A percentile compares a stretch with the other conserved stretches of the same genome.
phyloP scores from a whole-genome alignment of 2,329 filamentous ascomycete genomes.

The Emydomyces testavorans region DNA sequence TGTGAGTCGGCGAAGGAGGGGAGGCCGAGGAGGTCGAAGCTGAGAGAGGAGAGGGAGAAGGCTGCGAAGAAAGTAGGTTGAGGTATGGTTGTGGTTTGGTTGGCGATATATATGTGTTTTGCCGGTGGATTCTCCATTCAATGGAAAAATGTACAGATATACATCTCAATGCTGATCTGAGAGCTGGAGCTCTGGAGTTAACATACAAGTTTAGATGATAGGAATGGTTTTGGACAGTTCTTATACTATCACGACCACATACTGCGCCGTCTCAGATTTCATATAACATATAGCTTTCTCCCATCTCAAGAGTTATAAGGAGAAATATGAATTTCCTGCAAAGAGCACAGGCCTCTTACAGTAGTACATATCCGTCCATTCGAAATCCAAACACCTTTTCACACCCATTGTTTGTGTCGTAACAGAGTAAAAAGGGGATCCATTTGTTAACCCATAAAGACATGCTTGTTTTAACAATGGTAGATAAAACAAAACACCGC shows the following conservation, averaged over 20 bases:
- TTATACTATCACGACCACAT: neutral
- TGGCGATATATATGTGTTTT: neutral
- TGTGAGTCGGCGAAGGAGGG: constrained; percentile 60
- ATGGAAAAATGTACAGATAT: neutral
- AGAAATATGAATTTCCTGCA: neutral
- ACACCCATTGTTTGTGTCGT: neutral
- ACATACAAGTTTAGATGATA: neutral
- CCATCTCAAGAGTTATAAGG: constrained; percentile 2
- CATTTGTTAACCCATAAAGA: constrained; percentile 13
- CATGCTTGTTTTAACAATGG: constrained; percentile 9
- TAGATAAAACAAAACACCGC: constrained; percentile 9
- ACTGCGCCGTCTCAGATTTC: neutral
- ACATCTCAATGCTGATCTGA: neutral
- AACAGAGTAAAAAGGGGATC: constrained; percentile 3
- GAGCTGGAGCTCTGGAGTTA: neutral
- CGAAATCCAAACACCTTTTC: neutral
- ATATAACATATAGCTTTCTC: neutral
- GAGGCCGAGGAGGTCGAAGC: constrained; percentile 43
- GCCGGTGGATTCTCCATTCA: neutral
- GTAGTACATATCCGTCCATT: neutral
- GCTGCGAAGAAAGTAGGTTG: neutral
- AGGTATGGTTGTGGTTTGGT: neutral
- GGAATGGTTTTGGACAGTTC: neutral
- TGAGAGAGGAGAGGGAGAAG: constrained; percentile 24
- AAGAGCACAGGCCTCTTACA: neutral